A percentile compares a stretch with the other conserved stretches of the same genome.
Conservation (phyloP, 2,329 filamentous ascomycete genomes). For the Aspergillus sp. region DNA sequence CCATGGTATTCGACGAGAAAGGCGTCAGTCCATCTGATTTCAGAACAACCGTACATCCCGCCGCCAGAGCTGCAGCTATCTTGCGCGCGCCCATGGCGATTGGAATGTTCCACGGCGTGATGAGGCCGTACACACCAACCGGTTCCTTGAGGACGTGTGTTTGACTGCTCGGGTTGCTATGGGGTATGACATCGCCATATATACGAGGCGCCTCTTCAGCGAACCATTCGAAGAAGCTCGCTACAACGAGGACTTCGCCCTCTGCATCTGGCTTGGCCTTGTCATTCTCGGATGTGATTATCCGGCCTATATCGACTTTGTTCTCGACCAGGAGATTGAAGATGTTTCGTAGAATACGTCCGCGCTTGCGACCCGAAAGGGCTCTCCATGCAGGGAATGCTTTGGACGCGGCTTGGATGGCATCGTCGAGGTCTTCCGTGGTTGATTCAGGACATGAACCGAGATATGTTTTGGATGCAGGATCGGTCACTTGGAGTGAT, state of each 20-base stretch:
- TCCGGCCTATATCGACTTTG: conserved; percentile 55
- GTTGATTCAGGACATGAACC: conserved; percentile 76
- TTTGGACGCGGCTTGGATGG: conserved; percentile 70
- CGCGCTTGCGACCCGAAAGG: conserved; percentile 53
- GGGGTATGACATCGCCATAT: conserved; percentile 55
- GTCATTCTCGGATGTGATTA: conserved; percentile 64
- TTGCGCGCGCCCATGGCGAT: conserved; percentile 45
- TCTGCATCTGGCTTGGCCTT: conserved; percentile 56
- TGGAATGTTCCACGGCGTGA: conserved; percentile 63
- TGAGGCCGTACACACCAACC: conserved; percentile 59
- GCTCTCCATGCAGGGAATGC: conserved; percentile 59
- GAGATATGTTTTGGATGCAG: conserved; percentile 70
- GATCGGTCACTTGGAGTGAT: conserved; percentile 82
- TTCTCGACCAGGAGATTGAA: conserved; percentile 59
- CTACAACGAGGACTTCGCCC: conserved; percentile 51
- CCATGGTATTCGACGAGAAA: conserved; percentile 76
- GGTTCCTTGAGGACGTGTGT: conserved; percentile 59
- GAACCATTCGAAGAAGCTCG: conserved; percentile 58
- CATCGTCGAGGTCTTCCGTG: conserved; percentile 65
- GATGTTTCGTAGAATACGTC: conserved; percentile 57
- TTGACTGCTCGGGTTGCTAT: conserved; percentile 50
- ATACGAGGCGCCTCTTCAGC: conserved; percentile 52
- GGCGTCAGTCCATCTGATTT: conserved; percentile 89
- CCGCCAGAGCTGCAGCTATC: conserved; percentile 61
- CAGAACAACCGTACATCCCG: conserved; percentile 83